A percentile compares a stretch with the other conserved stretches of the same genome.
Evolutionary conservation across 2,329 filamentous ascomycete genomes (phyloP).

Genomic region (Colletotrichum gigasporum): DNA sequence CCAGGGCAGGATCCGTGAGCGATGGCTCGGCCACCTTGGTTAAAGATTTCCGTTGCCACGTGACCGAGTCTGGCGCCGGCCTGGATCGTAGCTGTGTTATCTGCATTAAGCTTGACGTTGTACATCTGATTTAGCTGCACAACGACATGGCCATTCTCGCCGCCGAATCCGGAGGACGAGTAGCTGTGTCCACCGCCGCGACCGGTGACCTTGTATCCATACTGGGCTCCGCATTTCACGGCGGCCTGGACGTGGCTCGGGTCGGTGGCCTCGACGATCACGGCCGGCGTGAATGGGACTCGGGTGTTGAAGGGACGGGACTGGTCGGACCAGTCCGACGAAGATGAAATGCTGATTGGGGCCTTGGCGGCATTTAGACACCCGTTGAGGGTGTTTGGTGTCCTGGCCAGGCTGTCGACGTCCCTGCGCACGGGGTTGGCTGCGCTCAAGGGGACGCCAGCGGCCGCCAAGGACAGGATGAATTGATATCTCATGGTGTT

Average conservation of each 20-base stretch:
- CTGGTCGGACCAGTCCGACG: conserved; percentile 34
- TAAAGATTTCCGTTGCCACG: conserved; percentile 50
- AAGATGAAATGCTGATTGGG: conserved; percentile 32
- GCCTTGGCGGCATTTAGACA: conserved; percentile 38
- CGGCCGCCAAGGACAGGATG: neutral
- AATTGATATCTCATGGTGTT: neutral
- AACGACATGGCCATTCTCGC: conserved; percentile 57
- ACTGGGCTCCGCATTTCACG: conserved; percentile 53
- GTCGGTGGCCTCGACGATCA: conserved; percentile 54
- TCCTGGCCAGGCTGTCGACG: neutral
- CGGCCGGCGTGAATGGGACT: conserved; percentile 48
- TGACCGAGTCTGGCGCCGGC: conserved; percentile 61
- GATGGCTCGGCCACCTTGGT: conserved; percentile 50
- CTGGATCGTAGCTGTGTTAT: conserved; percentile 52
- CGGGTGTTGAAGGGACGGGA: conserved; percentile 42
- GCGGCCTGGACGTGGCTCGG: conserved; percentile 55
- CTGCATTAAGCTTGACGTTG: conserved; percentile 50
- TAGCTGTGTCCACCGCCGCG: conserved; percentile 63
- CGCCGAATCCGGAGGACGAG: conserved; percentile 57
- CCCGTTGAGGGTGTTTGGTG: conserved; percentile 1
- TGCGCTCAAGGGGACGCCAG: neutral
- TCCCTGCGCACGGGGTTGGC: conserved; percentile 12
- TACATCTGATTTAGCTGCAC: conserved; percentile 57
- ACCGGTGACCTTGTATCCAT: conserved; percentile 56
- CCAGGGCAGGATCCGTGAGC: conserved; percentile 63